Evolutionary conservation across 768 basidiomycete species (phyloP).

Genomic region (Rhizopogon sp.): DNA sequence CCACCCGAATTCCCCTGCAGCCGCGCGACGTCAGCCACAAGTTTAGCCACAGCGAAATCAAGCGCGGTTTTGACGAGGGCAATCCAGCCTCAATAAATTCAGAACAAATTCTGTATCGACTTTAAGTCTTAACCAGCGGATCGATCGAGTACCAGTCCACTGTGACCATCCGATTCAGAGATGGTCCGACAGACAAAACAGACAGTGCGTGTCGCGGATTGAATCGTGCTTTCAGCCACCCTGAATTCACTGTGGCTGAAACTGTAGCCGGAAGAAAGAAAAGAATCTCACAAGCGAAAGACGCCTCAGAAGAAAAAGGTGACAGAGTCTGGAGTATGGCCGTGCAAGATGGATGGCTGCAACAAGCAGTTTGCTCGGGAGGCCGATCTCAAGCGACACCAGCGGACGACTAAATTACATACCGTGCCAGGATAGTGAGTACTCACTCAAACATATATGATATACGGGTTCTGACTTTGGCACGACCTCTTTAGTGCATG

Average conservation of each 20-base stretch:
- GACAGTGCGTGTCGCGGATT: slow-evolving; percentile 24
- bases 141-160: not conserved
- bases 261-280: slow-evolving; percentile 36
- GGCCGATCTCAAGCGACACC: slow-evolving; percentile 78
- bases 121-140: not conserved
- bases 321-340: slow-evolving; percentile 56
- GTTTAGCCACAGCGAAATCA: slow-evolving; percentile 18
- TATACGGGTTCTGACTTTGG: slow-evolving; percentile 13
- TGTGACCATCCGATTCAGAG: slow-evolving; percentile 8
- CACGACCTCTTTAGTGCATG: slow-evolving; percentile 45
- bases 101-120: slow-evolving; percentile 1
- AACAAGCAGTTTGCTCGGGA: slow-evolving; percentile 80
- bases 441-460: slow-evolving; percentile 2
- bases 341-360: slow-evolving; percentile 78
- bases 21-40: slow-evolving; percentile 14
- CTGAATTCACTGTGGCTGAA: slow-evolving; percentile 8
- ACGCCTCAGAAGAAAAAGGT: slow-evolving; percentile 41
- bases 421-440: slow-evolving; percentile 70
- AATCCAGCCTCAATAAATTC: slow-evolving; percentile 13
- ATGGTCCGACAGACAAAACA: slow-evolving; percentile 30
- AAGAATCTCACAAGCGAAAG: slow-evolving; percentile 36
- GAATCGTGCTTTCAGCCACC: slow-evolving; percentile 17
- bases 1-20: slow-evolving; percentile 8
- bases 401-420: slow-evolving; percentile 74
- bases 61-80: slow-evolving; percentile 3